These are phyloP conservation scores for Prunus yedoensis DNA, from an alignment of 331 rosid species.

Conservation along the genomic window DNA sequence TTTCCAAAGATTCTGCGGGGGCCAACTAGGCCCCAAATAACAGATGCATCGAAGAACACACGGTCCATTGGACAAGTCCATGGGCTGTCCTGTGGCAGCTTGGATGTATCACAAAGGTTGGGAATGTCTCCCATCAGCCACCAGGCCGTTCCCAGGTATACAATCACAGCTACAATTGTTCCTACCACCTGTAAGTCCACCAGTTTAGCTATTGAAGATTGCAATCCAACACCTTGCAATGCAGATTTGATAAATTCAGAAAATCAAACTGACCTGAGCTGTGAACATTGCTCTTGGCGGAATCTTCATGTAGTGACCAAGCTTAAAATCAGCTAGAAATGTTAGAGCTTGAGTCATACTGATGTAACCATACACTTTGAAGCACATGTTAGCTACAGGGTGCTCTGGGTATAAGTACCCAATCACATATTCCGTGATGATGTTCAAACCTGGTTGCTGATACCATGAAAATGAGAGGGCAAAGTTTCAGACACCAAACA, in stretches of 20 bases:
- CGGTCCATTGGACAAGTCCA: slow-evolving; percentile 77
- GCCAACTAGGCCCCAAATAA: slow-evolving; percentile 80
- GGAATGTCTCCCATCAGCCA: slow-evolving; percentile 76
- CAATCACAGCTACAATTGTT: slow-evolving; percentile 56
- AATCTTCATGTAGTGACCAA: slow-evolving; percentile 94
- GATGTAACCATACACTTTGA: slow-evolving; percentile 84
- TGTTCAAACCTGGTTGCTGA: slow-evolving; percentile 71
- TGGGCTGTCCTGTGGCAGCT: slow-evolving; percentile 56
- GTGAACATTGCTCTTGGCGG: slow-evolving; percentile 89
- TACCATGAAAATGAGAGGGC: slow-evolving; percentile 16
- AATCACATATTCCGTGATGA: slow-evolving; percentile 74
- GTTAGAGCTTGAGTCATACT: slow-evolving; percentile 73
- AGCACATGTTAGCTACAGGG: slow-evolving; percentile 92
- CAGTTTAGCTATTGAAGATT: slow-evolving; percentile 12
- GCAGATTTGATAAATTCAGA: background rate
- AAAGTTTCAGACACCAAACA: background rate
- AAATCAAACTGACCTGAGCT: slow-evolving; percentile 58
- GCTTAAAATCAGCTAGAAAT: slow-evolving; percentile 75
- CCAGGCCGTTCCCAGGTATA: slow-evolving; percentile 76
- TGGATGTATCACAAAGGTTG: slow-evolving; percentile 62
- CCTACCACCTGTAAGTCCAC: slow-evolving; percentile 57
- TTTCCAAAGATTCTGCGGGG: slow-evolving; percentile 75
- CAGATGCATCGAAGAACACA: slow-evolving; percentile 69
- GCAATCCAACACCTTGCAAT: background rate
- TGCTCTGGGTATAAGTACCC: slow-evolving; percentile 80